Evolutionary conservation across 2,329 filamentous ascomycete genomes (phyloP), one percentile per base, ranked within the genome.

Genomic region (Diaporthe batatas): DNA sequence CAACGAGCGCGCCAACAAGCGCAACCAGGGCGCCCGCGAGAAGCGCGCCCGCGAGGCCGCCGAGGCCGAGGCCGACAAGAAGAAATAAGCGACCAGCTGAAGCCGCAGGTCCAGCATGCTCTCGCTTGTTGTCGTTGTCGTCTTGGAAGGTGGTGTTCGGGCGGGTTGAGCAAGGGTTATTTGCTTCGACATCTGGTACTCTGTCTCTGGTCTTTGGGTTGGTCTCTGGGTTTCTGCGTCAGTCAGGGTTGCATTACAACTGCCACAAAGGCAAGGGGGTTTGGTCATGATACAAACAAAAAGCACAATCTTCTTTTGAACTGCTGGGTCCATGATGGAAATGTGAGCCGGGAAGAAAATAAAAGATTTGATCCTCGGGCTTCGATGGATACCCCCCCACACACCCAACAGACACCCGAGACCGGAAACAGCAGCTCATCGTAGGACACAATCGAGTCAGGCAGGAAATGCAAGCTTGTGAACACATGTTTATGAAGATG

Each of bases 21-120:
- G 95, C 85, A 88, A 93, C 82, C 86, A 90, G 77, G 96, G 96
- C 86, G 90, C 90, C 82, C 92, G 95, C 84, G 95, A 97, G 90
- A 98, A 98, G 95, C 92, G 96, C 83, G 92, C 89, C 80, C 93
- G 92, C 90, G 94, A 94, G 81, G 96, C 93, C 89, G 93, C 92
- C 80, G 94, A 95, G 84, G 94, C 93, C 83, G 93, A 93, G 84
- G 88, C 88, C 82, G 90, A 91, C 86, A 96, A 96, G 93, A 73
- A 75, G 68, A 96, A 96, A 92, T 96, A 95, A 87, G 83, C 81
- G 34, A 54, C 32, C 7, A 6, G 39, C 39, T 18, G 39, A 2
- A 18, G 39, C 39, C 0, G 39, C 14, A 18, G 14, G 4, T 1
- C 18, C 32, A 51, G 47, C 32, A 51, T 47, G 49, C 21, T 25